Conservation (phyloP, 345 rosid species). For the Eutrema japonicum region DNA sequence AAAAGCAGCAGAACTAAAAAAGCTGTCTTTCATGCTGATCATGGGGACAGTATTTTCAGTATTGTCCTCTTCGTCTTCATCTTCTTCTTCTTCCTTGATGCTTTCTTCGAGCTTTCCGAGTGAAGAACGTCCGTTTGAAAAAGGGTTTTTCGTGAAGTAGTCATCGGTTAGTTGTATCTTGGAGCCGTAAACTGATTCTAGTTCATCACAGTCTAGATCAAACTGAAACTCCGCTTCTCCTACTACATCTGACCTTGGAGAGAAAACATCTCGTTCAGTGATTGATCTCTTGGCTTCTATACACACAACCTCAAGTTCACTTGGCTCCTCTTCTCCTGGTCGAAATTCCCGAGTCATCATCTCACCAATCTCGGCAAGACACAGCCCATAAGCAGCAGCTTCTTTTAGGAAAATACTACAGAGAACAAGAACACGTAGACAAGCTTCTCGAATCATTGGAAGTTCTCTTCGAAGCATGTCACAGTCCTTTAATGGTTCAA, state of each 20-base stretch:
- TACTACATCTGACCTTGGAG: slow-evolving; percentile 56
- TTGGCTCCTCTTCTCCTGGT: slow-evolving; percentile 88
- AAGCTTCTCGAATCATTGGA: slow-evolving; percentile 95
- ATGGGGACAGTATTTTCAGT: slow-evolving; percentile 40
- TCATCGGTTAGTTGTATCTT: slow-evolving; percentile 59
- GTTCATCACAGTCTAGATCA: slow-evolving; percentile 75
- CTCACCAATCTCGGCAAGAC: slow-evolving; percentile 97
- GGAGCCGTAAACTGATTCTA: slow-evolving; percentile 45
- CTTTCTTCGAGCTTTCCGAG: slow-evolving; percentile 85
- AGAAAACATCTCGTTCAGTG: slow-evolving; percentile 59
- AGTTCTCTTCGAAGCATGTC: slow-evolving; percentile 81
- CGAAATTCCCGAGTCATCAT: slow-evolving; percentile 98
- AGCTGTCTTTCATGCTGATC: slow-evolving; percentile 34
- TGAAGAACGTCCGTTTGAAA: slow-evolving; percentile 53
- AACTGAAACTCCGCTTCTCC: slow-evolving; percentile 79
- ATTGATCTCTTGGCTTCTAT: slow-evolving; percentile 81
- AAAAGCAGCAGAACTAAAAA: slow-evolving; percentile 36
- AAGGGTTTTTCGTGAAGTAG: slow-evolving; percentile 49
- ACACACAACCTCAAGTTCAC: slow-evolving; percentile 92
- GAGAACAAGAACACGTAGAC: slow-evolving; percentile 78
- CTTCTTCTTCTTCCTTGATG: slow-evolving; percentile 75
- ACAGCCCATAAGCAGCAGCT: slow-evolving; percentile 78
- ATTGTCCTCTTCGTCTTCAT: slow-evolving; percentile 58
- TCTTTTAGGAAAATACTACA: slow-evolving; percentile 88
- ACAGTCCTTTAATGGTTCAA: slow-evolving; percentile 70